Base-by-base conservation (phyloP, 2,329 filamentous ascomycete genomes). In the Acarospora socialis region DNA sequence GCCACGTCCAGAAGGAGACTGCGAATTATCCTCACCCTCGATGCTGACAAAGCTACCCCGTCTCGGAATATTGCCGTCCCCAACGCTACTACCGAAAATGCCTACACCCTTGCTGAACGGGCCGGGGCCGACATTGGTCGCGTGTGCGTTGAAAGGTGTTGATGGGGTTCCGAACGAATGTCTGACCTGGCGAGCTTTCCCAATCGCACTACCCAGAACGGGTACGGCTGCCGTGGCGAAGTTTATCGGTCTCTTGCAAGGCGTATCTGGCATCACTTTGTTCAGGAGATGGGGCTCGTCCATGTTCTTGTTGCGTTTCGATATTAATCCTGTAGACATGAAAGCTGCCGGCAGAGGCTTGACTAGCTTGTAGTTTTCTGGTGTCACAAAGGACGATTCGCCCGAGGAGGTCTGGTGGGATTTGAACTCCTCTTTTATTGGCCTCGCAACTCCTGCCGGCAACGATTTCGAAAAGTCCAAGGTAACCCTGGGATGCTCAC, bases 201-300 rank as follows among this genome's bases (percentile, higher is more conserved):
- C 61, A 33, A 77, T 65, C 6, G 64, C 63, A 43, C 68, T 76
- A 32, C 73, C 73, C 8, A 66, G 64, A 14, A 66, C 58, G 21
- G 39, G 28, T 13, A 37, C 33, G 6, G 32, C 38, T 9, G 74
- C 70, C 31, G 79, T 72, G 57, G 86, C 72, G 35, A 77, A 60
- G 43, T 73, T 76, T 4, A 67, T 63, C 32, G 79, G 76, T 50
- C 90, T 84, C 61, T 95, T 98, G 57, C 90, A 95, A 1, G 90
- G 90, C 1, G 90, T 98, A 50, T 95, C 90, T 1, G 90, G 87
- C 65, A 92, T 86, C n/a, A n/a, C n/a, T n/a, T n/a, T n/a, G n/a
- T n/a, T n/a, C n/a, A n/a, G n/a, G n/a, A n/a, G n/a, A 18, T 70
- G 68, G 42, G 53, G 69, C 31, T 82, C 70, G 43, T 94, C 82